Base-by-base conservation (phyloP, 2,329 filamentous ascomycete genomes). In the Alternaria atra region DNA sequence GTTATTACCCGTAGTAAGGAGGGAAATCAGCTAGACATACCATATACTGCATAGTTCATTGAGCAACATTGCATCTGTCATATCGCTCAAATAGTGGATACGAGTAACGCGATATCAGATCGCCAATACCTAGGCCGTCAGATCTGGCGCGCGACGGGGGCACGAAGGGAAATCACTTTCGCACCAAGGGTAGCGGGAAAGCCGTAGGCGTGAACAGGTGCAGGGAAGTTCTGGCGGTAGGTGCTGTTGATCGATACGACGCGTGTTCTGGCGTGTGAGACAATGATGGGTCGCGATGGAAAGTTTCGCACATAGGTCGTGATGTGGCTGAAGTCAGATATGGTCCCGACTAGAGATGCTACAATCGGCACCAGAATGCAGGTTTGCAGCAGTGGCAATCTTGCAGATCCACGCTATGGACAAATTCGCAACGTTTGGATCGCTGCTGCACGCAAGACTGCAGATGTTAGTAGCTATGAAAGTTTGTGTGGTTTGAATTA, bases 1-100 rank as follows among this genome's bases (percentile, higher is more conserved):
- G 23, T 43, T 39, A 39, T 47, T 32, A 37, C 40, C 37, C 43
- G 52, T 40, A 44, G 29, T 56, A 55, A 30, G 32, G 50, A 30
- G 44, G 10, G 25, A 13, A 44, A 30, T n/a, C 42, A 37, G 37
- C 39, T 50, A 55, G 55, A 78, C 80, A 60, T 77, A 83, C 82
- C 82, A 83, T 52, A 82, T 81, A 69, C 77, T 80, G 70, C 82
- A 84, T 44, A 83, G 73, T 43, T 80, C 78, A 56, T 76, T 78
- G 55, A 82, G 73, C 39, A 82, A 69, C 37, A 73, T 67, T 50
- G 76, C 70, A 53, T 75, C 70, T 42, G 74, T 68, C 77, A 80
- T 80, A 39, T 52, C 60, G 55, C 20, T 34, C 20, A 27, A 46
- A 32, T 39, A 23, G 52, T 40, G 64, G 46, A 47, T 27, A 42